These are phyloP conservation scores for Penicillium vulpinum DNA, from an alignment of 2,329 filamentous ascomycete species.

Conservation along the genomic window DNA sequence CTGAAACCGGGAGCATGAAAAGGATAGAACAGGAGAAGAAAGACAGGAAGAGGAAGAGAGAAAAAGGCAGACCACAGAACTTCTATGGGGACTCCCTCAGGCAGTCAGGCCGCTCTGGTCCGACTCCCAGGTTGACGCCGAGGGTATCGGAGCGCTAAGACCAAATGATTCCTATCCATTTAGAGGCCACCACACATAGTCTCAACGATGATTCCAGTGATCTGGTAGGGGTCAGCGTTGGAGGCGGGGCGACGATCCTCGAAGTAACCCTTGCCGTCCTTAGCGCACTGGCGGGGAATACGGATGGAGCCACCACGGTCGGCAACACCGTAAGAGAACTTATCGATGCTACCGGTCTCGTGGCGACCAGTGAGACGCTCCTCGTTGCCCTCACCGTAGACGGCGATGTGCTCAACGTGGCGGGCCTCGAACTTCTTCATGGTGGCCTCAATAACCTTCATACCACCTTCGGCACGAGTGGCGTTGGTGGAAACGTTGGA, in stretches of 20 bases:
- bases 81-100: conserved; percentile 33
- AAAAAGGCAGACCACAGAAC: conserved; percentile 21
- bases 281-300: conserved; percentile 80
- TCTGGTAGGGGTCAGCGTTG: conserved; percentile 85
- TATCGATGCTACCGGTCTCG: conserved; percentile 91
- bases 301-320: conserved; percentile 94
- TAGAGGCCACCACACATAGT: conserved; percentile 54
- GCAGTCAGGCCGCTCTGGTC: conserved; percentile 39
- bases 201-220: conserved; percentile 77
- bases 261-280: conserved; percentile 93
- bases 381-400: conserved; percentile 96
- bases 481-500: conserved; percentile 88
- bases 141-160: conserved; percentile 45
- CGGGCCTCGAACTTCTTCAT: conserved; percentile 80
- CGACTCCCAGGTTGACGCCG: conserved; percentile 40
- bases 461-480: conserved; percentile 88
- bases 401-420: conserved; percentile 81
- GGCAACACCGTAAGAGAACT: conserved; percentile 91
- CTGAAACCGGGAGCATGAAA: conserved; percentile 21
- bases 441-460: conserved; percentile 87
- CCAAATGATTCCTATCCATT: conserved; percentile 32
- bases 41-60: conserved; percentile 6
- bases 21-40: conserved; percentile 20
- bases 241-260: conserved; percentile 81
- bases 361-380: conserved; percentile 87